These are phyloP conservation scores for Lasiodiplodia hormozganensis DNA, from an alignment of 2,329 filamentous ascomycete species.

Conservation along the genomic window DNA sequence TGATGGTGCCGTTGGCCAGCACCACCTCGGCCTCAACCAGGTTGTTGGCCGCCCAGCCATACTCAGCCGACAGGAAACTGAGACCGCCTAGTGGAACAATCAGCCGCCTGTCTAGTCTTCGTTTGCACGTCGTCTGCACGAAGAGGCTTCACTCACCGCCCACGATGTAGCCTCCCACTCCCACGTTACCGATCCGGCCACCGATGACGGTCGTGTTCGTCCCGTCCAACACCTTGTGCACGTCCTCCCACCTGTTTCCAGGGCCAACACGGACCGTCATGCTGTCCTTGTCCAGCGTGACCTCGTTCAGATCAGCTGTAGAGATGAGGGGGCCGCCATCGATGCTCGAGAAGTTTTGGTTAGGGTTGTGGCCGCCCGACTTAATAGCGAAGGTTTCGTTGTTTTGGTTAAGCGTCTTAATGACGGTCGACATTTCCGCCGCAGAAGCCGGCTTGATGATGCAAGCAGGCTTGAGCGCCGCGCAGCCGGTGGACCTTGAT, in stretches of 20 bases:
- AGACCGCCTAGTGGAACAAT: conserved; percentile 26
- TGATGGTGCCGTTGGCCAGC: conserved; percentile 54
- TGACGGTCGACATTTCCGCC: conserved; percentile 60
- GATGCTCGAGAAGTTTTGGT: conserved; percentile 55
- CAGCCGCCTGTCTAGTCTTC: not conserved
- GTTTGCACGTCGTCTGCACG: not conserved
- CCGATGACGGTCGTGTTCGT: conserved; percentile 51
- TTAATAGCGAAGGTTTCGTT: conserved; percentile 61
- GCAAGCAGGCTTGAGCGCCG: conserved; percentile 40
- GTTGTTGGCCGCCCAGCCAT: conserved; percentile 58
- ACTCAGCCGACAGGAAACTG: conserved; percentile 52
- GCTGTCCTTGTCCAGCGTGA: conserved; percentile 36
- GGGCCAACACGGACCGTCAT: conserved; percentile 41
- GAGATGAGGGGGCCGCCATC: conserved; percentile 53
- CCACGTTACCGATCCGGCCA: conserved; percentile 57
- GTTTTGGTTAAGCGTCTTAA: conserved; percentile 53
- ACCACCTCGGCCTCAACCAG: conserved; percentile 56
- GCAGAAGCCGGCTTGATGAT: conserved; percentile 39
- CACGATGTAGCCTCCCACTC: conserved; percentile 55
- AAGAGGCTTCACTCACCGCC: conserved; percentile 44
- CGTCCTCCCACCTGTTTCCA: conserved; percentile 43
- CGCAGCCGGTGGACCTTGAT: conserved; percentile 40
- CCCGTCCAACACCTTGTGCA: conserved; percentile 48
- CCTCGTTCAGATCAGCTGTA: conserved; percentile 50
- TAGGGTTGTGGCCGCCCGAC: conserved; percentile 58